Evolutionary conservation across 202 grass and related monocot genomes (phyloP).

Genomic region (Saccharum hybrid): DNA sequence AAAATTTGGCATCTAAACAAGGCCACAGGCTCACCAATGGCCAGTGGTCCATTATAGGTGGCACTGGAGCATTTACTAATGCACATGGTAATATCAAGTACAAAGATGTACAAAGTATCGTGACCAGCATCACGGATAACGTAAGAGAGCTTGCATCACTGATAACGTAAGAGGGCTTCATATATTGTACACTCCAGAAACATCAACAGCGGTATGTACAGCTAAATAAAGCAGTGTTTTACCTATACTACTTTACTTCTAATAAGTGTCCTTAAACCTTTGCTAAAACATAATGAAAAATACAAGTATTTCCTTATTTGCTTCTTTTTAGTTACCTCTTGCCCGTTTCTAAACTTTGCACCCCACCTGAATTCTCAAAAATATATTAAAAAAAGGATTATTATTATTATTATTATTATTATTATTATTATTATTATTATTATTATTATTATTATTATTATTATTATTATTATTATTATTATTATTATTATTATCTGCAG

Average conservation of each 20-base stretch:
- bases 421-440: too few relatives aligned
- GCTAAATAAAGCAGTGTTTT: background rate
- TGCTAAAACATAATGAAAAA: background rate
- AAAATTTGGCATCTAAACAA: too few relatives aligned
- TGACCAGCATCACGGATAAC: background rate
- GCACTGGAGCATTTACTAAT: background rate
- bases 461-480: too few relatives aligned
- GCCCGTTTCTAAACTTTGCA: too few relatives aligned
- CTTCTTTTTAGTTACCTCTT: too few relatives aligned
- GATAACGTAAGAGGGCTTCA: background rate
- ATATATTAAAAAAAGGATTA: too few relatives aligned
- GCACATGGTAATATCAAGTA: background rate
- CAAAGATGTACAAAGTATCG: background rate
- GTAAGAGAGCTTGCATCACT: too few relatives aligned
- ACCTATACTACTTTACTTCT: background rate
- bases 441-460: too few relatives aligned
- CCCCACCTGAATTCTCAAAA: too few relatives aligned
- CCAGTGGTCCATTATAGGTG: background rate
- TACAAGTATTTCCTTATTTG: background rate
- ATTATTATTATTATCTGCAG: too few relatives aligned
- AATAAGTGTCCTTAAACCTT: background rate
- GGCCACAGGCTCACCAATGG: too few relatives aligned
- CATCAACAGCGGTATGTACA: background rate
- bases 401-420: too few relatives aligned
- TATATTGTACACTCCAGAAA: background rate